Evolutionary conservation across 1,284 basidiomycete genomes (phyloP).

Genomic region (Porodaedalea pini): DNA sequence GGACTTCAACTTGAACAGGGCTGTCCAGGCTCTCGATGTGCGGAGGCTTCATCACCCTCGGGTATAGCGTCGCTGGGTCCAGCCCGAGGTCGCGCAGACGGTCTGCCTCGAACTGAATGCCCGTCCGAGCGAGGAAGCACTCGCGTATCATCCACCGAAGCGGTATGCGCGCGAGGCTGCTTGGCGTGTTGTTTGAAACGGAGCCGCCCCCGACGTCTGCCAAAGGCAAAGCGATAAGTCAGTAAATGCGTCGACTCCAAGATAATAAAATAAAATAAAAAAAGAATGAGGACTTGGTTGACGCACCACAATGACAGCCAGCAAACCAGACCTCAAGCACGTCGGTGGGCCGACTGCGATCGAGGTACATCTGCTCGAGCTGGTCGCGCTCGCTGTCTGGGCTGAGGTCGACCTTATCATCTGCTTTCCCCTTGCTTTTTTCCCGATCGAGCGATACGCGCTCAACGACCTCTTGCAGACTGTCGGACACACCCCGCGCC

Average conservation of each 20-base stretch:
- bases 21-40: too few species aligned
- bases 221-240: too few species aligned
- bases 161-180: conserved; percentile 40
- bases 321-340: conserved; percentile 32
- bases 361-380: conserved; percentile 21
- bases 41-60: too few species aligned
- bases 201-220: conserved; percentile 40
- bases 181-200: conserved; percentile 32
- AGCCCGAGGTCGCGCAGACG: conserved; percentile 16
- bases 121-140: conserved; percentile 34
- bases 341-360: conserved; percentile 23
- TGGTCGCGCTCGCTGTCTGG: conserved; percentile 14
- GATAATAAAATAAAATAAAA: too few species aligned
- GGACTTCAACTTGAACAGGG: too few species aligned
- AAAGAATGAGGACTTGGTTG: too few species aligned
- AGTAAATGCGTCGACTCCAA: too few species aligned
- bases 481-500: conserved; percentile 6
- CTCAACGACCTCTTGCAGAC: conserved; percentile 11
- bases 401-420: conserved; percentile 13
- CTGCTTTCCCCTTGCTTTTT: neutral
- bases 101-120: conserved; percentile 34
- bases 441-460: conserved; percentile 12
- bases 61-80: conserved; percentile 13
- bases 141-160: conserved; percentile 49
- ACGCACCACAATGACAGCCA: conserved; percentile 27